Base-by-base conservation (phyloP, 73 alveolate genomes). In the Symbiodinium natans region DNA sequence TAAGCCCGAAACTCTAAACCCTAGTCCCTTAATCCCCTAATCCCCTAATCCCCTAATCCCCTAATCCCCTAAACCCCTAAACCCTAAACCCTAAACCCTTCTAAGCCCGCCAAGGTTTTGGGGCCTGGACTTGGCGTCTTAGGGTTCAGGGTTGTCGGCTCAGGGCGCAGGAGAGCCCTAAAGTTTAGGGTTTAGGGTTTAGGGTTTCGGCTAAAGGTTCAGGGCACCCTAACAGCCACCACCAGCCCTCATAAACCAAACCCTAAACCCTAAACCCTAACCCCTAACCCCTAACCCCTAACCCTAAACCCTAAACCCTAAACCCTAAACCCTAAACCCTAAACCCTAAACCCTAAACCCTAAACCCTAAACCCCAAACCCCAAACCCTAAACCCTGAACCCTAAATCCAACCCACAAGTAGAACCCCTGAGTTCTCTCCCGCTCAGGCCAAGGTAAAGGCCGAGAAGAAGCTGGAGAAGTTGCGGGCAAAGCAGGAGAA, bases 401-500 rank as follows among this genome's bases (percentile, higher is more conserved):
- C 82, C 31, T 17, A 48, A 8, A 17, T 48, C 23, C 63, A 8
- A 8, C 63, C 8, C 63, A 8, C 63, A 48, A 8, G 23, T 48
- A 10, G 23, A 17, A 17, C 63, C 63, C 63, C 23, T 48, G 23
- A 8, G 63, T 48, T 48, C 63, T 17, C 8, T 17, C 23, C 23
- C 23, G 17, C 63, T 17, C 63, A 86, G 93, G 93, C 93, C 68
- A 86, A 86, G 93, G 33, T 34, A 31, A 86, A 86, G 59, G 93
- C 93, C 8, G 93, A 86, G 42, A 56, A 48, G 36, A 86, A 86
- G 83, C 59, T 86, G 82, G 93, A 48, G 83, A 86, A 86, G 59
- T 59, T 86, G 59, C 34, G 40, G 41, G 83, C 93, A 8, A 86
- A 86, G 59, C 93, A 86, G 83, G 93, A 86, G 56, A 86, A 86